Evolutionary conservation across 1,284 basidiomycete species (phyloP).

Genomic region (Lentinula novae-zelandiae): DNA sequence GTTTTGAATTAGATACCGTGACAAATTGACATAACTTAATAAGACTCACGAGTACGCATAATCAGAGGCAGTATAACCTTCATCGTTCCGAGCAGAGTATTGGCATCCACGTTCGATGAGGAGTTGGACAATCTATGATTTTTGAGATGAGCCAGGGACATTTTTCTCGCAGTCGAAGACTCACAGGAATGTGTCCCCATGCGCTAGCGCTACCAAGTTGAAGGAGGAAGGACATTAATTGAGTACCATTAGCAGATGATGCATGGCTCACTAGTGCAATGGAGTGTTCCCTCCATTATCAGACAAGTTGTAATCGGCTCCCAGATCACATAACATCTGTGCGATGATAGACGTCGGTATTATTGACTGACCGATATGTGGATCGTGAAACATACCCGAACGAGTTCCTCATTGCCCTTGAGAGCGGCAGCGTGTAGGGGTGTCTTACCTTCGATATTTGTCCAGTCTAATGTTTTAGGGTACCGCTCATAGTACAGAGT

Average conservation of each 20-base stretch:
- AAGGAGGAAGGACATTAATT: not conserved
- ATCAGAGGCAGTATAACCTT: constrained; percentile 88
- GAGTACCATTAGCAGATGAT: constrained; percentile 7
- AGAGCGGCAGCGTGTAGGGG: constrained; percentile 86
- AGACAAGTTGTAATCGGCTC: constrained; percentile 83
- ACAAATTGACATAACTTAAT: constrained; percentile 5
- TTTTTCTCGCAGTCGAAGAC: constrained; percentile 25
- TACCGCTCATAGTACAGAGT: constrained; percentile 78
- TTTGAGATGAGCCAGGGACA: constrained; percentile 3
- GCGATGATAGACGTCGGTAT: constrained; percentile 13
- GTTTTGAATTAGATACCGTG: constrained; percentile 8
- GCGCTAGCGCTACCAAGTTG: constrained; percentile 65
- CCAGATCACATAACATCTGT: constrained; percentile 85
- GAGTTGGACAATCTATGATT: constrained; percentile 70
- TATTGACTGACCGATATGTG: constrained; percentile 19
- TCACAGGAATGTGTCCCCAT: constrained; percentile 77
- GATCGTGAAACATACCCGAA: constrained; percentile 46
- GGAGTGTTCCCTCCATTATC: constrained; percentile 92
- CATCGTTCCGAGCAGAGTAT: constrained; percentile 78
- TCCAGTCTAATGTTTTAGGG: constrained; percentile 86
- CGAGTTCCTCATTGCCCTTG: constrained; percentile 86
- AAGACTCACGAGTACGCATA: constrained; percentile 82
- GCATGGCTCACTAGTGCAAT: constrained; percentile 76
- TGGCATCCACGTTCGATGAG: constrained; percentile 88
- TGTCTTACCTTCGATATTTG: constrained; percentile 84